Conservation (phyloP, 352 stramenopile genomes). For the Globisporangium carolinianum region DNA sequence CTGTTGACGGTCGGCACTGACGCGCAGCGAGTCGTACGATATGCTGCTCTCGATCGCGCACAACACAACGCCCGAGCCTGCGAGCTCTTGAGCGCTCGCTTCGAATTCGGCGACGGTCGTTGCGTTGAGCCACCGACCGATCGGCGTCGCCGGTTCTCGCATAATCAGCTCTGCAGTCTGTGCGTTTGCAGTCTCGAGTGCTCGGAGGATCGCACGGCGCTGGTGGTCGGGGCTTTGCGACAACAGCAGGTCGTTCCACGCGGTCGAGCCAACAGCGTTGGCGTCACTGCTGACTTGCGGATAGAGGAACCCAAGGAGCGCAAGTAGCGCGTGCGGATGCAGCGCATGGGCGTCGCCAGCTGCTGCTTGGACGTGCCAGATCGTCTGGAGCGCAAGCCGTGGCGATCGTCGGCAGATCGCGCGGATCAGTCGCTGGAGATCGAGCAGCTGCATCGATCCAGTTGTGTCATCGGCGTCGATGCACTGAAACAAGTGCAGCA, state of each 20-base stretch:
- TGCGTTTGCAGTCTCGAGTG: conserved; percentile 25
- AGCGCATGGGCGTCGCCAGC: conserved; percentile 44
- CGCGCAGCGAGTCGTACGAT: conserved; percentile 49
- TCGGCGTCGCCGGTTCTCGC: conserved; percentile 41
- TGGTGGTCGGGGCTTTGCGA: conserved; percentile 56
- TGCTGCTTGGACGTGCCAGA: conserved; percentile 72
- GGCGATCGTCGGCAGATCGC: conserved; percentile 64
- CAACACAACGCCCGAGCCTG: conserved; percentile 33
- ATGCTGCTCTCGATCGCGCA: conserved; percentile 74
- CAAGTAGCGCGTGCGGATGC: conserved; percentile 54
- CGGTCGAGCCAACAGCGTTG: conserved; percentile 13
- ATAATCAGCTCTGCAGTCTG: conserved; percentile 34
- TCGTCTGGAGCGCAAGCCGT: conserved; percentile 69
- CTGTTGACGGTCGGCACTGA: conserved; percentile 2
- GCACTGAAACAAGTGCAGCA: conserved; percentile 75
- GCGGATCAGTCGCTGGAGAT: conserved; percentile 55
- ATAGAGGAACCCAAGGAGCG: conserved; percentile 61
- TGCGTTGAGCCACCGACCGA: conserved; percentile 55
- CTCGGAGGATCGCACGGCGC: conserved; percentile 33
- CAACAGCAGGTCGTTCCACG: conserved; percentile 62
- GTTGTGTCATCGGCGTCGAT: conserved; percentile 41
- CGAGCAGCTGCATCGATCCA: conserved; percentile 52
- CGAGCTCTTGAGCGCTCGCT: conserved; percentile 34
- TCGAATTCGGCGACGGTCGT: conserved; percentile 46
- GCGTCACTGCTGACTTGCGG: conserved; percentile 12